These are phyloP conservation scores for Cyclocybe aegerita DNA, from an alignment of 768 basidiomycete species.

Conservation along the genomic window DNA sequence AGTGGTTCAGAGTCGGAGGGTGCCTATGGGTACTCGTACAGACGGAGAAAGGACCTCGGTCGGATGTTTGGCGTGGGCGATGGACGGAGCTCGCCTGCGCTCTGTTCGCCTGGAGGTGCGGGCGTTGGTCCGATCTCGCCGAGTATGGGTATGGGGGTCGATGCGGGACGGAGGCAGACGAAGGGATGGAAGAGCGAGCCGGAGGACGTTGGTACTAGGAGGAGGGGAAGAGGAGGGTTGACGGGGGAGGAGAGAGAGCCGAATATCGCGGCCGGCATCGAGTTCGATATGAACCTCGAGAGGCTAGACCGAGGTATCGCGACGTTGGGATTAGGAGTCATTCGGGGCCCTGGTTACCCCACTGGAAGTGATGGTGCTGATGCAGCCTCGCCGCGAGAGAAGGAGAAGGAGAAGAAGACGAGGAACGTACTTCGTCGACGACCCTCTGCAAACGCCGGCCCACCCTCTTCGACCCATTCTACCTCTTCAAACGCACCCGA, in stretches of 20 bases:
- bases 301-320: conserved; percentile 1
- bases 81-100: background rate
- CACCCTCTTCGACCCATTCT: background rate
- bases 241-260: conserved; percentile 14
- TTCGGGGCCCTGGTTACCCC: background rate
- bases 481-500: background rate
- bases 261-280: background rate
- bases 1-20: conserved; percentile 16
- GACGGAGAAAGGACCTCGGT: background rate
- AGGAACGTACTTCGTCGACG: conserved; percentile 11
- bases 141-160: conserved; percentile 3
- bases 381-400: background rate
- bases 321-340: background rate
- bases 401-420: conserved; percentile 10
- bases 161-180: background rate
- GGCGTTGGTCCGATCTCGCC: background rate
- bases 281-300: conserved; percentile 8
- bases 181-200: conserved; percentile 15
- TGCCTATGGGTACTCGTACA: background rate
- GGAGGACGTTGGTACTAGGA: too few relatives aligned
- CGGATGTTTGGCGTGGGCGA: background rate
- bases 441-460: background rate
- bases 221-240: conserved; percentile 15
- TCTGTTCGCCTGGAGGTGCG: background rate
- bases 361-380: conserved; percentile 3